phyloP scores from a whole-genome alignment of 495 filamentous ascomycete species.

The Aspergillus baeticus region DNA sequence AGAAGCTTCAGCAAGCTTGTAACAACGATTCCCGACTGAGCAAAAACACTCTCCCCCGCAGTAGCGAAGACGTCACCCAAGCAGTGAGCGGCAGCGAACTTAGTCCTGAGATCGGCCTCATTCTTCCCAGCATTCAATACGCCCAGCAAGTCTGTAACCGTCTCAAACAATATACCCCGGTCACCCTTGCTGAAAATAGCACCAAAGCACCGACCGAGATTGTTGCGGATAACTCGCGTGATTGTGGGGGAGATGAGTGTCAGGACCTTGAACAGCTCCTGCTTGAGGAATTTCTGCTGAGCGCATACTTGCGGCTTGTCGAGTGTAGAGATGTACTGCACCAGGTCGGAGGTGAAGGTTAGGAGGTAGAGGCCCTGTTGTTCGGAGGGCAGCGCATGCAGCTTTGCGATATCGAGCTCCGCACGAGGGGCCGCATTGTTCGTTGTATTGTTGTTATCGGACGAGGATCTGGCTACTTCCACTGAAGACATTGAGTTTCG shows the following conservation, averaged over 20 bases:
- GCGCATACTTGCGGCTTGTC: constrained; percentile 75
- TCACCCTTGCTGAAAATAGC: constrained; percentile 85
- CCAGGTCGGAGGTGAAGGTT: constrained; percentile 81
- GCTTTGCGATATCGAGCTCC: constrained; percentile 82
- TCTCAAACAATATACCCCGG: constrained; percentile 88
- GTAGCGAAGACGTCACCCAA: constrained; percentile 84
- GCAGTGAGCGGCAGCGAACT: constrained; percentile 87
- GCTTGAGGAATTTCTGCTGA: constrained; percentile 85
- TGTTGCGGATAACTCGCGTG: constrained; percentile 86
- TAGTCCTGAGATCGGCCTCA: constrained; percentile 72
- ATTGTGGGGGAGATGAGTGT: constrained; percentile 80
- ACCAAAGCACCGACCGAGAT: constrained; percentile 78
- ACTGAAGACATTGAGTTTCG: constrained; percentile 41
- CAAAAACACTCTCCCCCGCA: constrained; percentile 91
- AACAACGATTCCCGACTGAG: constrained; percentile 71
- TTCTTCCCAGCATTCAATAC: constrained; percentile 75
- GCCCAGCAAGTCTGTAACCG: constrained; percentile 80
- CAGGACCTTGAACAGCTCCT: constrained; percentile 87
- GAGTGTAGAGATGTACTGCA: constrained; percentile 73
- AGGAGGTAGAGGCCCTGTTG: constrained; percentile 94
- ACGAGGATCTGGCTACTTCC: constrained; percentile 27
- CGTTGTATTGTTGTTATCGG: constrained; percentile 16
- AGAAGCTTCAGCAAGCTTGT: constrained; percentile 71
- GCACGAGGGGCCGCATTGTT: constrained; percentile 37
- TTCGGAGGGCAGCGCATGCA: constrained; percentile 87